phyloP scores from a whole-genome alignment of 345 rosid genomes.

The Streptanthus diversifolius region DNA sequence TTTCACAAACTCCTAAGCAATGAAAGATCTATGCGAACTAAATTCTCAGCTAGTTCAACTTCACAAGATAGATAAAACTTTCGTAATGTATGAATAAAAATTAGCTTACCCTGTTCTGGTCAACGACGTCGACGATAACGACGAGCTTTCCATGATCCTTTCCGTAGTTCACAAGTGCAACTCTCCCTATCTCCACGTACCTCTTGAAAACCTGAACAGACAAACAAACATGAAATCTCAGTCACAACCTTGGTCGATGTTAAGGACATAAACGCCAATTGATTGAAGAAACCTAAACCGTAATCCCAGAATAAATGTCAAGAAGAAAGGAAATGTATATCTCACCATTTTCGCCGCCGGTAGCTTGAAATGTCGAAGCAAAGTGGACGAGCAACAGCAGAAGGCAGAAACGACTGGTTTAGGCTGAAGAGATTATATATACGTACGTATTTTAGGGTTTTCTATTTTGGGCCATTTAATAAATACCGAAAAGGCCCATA shows the following conservation, averaged over 20 bases:
- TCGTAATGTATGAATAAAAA: neutral
- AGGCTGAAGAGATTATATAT: neutral
- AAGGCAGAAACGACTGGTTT: neutral
- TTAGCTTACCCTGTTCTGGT: slow-evolving; percentile 65
- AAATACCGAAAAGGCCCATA: neutral
- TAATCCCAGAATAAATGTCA: neutral
- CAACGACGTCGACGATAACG: slow-evolving; percentile 87
- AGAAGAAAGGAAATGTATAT: neutral
- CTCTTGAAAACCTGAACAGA: slow-evolving; percentile 74
- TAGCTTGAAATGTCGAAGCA: slow-evolving; percentile 1
- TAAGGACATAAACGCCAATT: neutral
- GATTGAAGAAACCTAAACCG: neutral
- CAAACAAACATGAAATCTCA: neutral
- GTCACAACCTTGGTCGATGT: neutral
- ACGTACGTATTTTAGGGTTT: neutral
- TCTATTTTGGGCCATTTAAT: neutral
- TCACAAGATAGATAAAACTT: neutral
- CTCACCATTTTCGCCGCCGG: slow-evolving; percentile 35
- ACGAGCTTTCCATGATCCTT: slow-evolving; percentile 82
- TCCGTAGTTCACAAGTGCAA: slow-evolving; percentile 85
- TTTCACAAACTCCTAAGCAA: neutral
- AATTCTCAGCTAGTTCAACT: neutral
- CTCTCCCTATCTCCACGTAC: slow-evolving; percentile 94
- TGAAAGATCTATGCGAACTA: neutral
- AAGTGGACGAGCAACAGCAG: neutral